Base-by-base conservation (phyloP, 805 yeast genomes). In the Kazachstania taianensis region DNA sequence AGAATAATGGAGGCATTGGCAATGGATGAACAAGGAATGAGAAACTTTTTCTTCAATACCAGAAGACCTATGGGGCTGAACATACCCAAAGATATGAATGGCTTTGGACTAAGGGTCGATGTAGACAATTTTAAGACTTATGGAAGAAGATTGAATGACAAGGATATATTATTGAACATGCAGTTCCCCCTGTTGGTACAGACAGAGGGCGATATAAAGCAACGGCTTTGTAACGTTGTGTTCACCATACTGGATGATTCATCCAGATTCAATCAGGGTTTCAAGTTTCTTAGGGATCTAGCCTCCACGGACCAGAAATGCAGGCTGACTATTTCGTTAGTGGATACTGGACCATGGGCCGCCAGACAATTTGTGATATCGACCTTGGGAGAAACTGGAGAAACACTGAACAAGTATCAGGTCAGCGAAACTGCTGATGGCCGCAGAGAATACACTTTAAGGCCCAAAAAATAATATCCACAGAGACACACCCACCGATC, bases 1-100 rank as follows among this genome's bases (percentile, higher is more conserved):
- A 33, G 55, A 16, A 42, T 54, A 4, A 30, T 46, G 27, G 57
- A 53, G 30, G 47, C 53, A 5, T 41, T 54, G 10, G 37, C 38
- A 8, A 40, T 24, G 3, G 41, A 54, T 32, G 57, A 52, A 36
- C 33, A 38, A 3, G 50, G 51, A 1, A 37, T 54, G 12, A n/a
- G n/a, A n/a, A 10, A 10, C 9, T 8, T 26, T n/a, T 10, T 10
- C 12, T 26, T 13, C 29, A 12, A 26, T 10, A 5, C 3, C 12
- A 26, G 15, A 15, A n/a, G n/a, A n/a, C n/a, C n/a, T n/a, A n/a
- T n/a, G n/a, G n/a, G n/a, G n/a, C n/a, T n/a, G n/a, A n/a, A n/a
- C n/a, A n/a, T n/a, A n/a, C n/a, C n/a, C n/a, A n/a, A n/a, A n/a
- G n/a, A n/a, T n/a, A n/a, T 15, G 7, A 15, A 26, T 12, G 29